phyloP scores from a whole-genome alignment of 2,329 filamentous ascomycete genomes.

The Penicillium sp. region DNA sequence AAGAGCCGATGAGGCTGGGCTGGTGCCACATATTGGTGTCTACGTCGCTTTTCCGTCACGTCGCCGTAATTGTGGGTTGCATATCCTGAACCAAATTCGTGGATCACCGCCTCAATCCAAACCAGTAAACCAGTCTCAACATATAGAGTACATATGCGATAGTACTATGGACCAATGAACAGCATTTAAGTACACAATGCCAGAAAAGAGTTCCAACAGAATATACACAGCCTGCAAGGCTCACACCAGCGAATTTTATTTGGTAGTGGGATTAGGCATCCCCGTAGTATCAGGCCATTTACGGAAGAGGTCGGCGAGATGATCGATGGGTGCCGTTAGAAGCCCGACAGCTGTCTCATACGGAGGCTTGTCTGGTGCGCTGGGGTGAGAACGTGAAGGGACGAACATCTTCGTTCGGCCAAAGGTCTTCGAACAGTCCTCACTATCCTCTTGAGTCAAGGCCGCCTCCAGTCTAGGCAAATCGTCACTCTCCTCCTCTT shows the following conservation, averaged over 20 bases:
- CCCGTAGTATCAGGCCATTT: constrained; percentile 35
- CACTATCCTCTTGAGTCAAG: constrained; percentile 28
- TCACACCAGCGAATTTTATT: background rate
- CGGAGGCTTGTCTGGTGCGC: constrained; percentile 43
- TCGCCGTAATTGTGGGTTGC: background rate
- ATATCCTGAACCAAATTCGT: background rate
- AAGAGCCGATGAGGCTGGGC: background rate
- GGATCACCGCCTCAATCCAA: background rate
- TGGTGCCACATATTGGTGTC: background rate
- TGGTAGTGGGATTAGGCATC: constrained; percentile 12
- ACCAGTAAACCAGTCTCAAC: background rate
- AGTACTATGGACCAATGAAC: background rate
- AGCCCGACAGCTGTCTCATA: constrained; percentile 50
- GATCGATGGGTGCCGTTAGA: constrained; percentile 50
- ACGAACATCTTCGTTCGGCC: constrained; percentile 46
- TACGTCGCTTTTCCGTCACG: background rate
- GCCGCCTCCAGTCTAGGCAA: constrained; percentile 41
- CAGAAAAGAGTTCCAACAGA: background rate
- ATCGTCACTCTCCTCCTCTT: constrained; percentile 44
- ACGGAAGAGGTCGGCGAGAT: constrained; percentile 45
- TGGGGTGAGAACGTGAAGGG: constrained; percentile 44
- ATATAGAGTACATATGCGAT: background rate
- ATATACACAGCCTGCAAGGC: background rate
- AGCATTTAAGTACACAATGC: background rate
- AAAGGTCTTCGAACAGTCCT: constrained; percentile 38